Evolutionary conservation across 129 eudicot species (phyloP), one percentile per base, ranked within the genome.

Genomic region (Ambrosia artemisiifolia): DNA sequence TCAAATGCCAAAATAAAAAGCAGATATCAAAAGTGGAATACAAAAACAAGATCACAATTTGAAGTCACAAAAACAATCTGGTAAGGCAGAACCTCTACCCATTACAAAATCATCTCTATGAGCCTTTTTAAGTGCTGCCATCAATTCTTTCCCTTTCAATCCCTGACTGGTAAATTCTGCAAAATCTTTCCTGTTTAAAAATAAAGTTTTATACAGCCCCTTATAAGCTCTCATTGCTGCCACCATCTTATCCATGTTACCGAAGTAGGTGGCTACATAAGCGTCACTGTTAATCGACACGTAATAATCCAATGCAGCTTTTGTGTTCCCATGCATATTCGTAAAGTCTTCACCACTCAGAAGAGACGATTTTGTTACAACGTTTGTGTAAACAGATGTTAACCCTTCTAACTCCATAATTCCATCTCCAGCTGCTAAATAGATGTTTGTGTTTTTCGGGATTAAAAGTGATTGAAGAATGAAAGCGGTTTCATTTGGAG

Each of bases 241-340:
- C 55, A 95, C 99, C 99, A 95, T 95, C 74, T 95, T 95, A 79
- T 95, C 99, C 99, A 95, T 95, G 44, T 95, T 90, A 17, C 97
- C 99, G 36, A 95, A 95, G 78, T 88, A 95, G 0, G 97, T 95
- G 5, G 97, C 99, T 43, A 95, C 72, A 74, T 90, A 95, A 0
- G 91, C 82, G 61, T 95, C 99, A 61, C 99, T 88, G 40, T 80
- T 88, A n/a, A 95, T 88, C 12, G 99, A 90, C 48, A 95, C 96
- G 50, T 84, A 85, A 78, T 95, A 95, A 83, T 95, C 99, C 74
- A 95, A 74, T 0, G 97, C 96, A 33, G 99, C 99, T 72, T 95
- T 95, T 24, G 99, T 95, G 80, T 95, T 95, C 68, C 99, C 99
- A 17, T 95, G 97, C 99, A 95, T 90, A 19, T 60, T 84, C 69